Evolutionary conservation across 495 filamentous ascomycete species (phyloP), one percentile per base, ranked within the genome.

Genomic region (Talaromyces adpressus): DNA sequence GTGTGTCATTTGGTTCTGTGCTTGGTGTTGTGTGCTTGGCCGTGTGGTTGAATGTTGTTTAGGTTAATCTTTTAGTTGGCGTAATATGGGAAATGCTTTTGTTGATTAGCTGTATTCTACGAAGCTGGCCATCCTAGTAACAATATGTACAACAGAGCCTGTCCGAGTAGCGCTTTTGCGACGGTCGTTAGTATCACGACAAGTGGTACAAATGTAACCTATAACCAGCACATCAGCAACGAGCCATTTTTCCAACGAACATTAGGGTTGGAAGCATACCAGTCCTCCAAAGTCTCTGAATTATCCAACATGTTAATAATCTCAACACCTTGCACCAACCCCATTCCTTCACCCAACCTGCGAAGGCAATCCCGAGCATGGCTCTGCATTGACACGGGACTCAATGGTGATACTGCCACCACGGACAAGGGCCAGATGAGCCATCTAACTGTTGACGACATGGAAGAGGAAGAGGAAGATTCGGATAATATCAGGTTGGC

Each of bases 171-270:
- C 32, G 32, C 8, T 12, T 36, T 36, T 1, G 29, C 14, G 4
- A 41, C n/a, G 0, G 1, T 9, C n/a, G 12, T 54, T 16, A 9
- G 18, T 54, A 29, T 34, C 29, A 58, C 3, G 56, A 58, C 8
- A 58, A 2, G 34, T 58, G 56, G 39, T 22, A 58, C 18, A 58
- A 39, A 34, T 58, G 56, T 39, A 58, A 16, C 56, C 56, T 58
- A 18, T 20, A 11, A 11, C n/a, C 12, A 25, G n/a, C 22, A 54
- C 12, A 12, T 58, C 29, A 58, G 56, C 36, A n/a, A n/a, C 22
- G 9, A 56, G 22, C 7, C 11, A 11, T n/a, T 14, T 9, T 32
- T n/a, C 4, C 12, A 57, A 32, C 27, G 1, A 34, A 16, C 36
- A 6, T n/a, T 4, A n/a, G 56, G 18, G 36, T 11, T 4, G 29